Evolutionary conservation across 176 grass and related monocot genomes (phyloP), one percentile per base, ranked within the genome.

Genomic region (Hordeum marinum): DNA sequence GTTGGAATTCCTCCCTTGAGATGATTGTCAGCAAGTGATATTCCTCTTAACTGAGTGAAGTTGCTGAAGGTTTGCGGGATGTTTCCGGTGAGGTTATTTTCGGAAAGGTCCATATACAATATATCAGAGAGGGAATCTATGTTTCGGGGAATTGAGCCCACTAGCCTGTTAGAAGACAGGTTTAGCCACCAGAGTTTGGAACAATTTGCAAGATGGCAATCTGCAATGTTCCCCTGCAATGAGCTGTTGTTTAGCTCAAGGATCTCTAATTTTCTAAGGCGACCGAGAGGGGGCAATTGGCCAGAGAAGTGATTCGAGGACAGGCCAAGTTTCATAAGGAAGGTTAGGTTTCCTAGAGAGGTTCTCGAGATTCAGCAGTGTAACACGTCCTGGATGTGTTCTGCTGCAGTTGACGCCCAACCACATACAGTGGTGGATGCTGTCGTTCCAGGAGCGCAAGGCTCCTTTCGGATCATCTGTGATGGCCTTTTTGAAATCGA

Each of bases 21-120:
- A 0, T 68, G 32, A 37, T 37, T 68, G 0, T 2, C 1, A 0
- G 0, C 32, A 37, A 66, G 29, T n/a, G n/a, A n/a, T n/a, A n/a
- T n/a, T 8, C 8, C 7, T 36, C 10, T 2, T 36, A 67, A 37
- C 8, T 10, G 8, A 2, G 65, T 68, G 17, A 68, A 37, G 32
- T 68, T 68, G 32, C 32, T 37, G 6, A 68, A 68, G 65, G 65
- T 68, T 68, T 17, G 65, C 1, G 65, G 64, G 13, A 68, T 36
- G 31, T 0, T 68, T 68, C 64, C 32, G 0, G 31, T 68, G 15
- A 68, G 31, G 3, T 37, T 36, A 68, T 68, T 68, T 0, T 0
- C 0, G 0, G 3, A 10, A 68, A 68, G 3, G 32, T 0, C 0
- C 0, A 68, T 1, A 2, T 0, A 0, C 2, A 0, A 0, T 35